Percentiles rank a stretch among this genome's conserved stretches.
phyloP scores from a whole-genome alignment of 495 filamentous ascomycete genomes.

The Aspergillus ostianus region DNA sequence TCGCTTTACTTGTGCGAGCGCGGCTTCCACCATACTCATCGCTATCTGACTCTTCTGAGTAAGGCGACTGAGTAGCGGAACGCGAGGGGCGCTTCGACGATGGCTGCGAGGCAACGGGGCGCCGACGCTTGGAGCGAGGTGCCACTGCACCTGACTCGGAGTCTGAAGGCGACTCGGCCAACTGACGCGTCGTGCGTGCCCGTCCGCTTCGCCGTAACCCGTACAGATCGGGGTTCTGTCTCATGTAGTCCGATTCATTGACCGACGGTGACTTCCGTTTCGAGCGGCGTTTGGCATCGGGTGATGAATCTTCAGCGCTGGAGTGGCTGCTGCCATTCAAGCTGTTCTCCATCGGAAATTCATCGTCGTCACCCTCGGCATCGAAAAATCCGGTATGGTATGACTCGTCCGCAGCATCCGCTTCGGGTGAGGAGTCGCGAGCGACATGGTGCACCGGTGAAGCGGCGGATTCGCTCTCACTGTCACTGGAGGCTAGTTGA shows the following conservation, averaged over 20 bases:
- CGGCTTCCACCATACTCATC: slow-evolving; percentile 76
- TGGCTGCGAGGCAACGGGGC: slow-evolving; percentile 37
- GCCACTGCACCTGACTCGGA: slow-evolving; percentile 51
- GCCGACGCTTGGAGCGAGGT: slow-evolving; percentile 41
- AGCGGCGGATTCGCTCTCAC: slow-evolving; percentile 53
- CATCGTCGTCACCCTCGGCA: slow-evolving; percentile 66
- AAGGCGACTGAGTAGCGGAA: slow-evolving; percentile 42
- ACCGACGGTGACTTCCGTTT: slow-evolving; percentile 75
- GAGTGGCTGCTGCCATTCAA: slow-evolving; percentile 50
- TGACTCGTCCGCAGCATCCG: slow-evolving; percentile 64
- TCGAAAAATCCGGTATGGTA: slow-evolving; percentile 38
- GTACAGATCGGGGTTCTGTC: slow-evolving; percentile 93
- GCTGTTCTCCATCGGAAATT: slow-evolving; percentile 69
- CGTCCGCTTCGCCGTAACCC: slow-evolving; percentile 84
- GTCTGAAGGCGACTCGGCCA: slow-evolving; percentile 75
- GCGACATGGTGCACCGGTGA: slow-evolving; percentile 40
- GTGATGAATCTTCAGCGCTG: slow-evolving; percentile 59
- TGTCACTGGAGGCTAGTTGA: slow-evolving; percentile 43
- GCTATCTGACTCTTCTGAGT: slow-evolving; percentile 44
- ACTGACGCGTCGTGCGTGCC: slow-evolving; percentile 47
- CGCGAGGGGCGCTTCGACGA: slow-evolving; percentile 45
- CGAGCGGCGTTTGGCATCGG: slow-evolving; percentile 57
- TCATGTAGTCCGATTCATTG: slow-evolving; percentile 79
- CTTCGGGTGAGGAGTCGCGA: slow-evolving; percentile 52
- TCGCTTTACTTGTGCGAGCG: slow-evolving; percentile 67